These are phyloP conservation scores for Phaeotremella skinneri DNA, from an alignment of 768 basidiomycete genomes.

Conservation along the genomic window DNA sequence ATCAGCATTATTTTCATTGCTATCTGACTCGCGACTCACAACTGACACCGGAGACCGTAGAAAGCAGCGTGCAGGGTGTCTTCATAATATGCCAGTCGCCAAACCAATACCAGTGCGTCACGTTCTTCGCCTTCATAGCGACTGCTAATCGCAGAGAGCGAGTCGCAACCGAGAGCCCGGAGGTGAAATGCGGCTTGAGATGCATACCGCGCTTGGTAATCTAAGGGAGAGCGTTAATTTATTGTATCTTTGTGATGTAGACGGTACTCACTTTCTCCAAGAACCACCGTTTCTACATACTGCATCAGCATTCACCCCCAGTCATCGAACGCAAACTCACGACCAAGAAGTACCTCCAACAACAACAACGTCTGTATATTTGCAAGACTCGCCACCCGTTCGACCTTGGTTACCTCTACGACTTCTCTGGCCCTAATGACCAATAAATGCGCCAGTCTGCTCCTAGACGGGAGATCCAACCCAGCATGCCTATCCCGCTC, in stretches of 20 bases:
- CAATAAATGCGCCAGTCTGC: conserved; percentile 71
- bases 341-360: conserved; percentile 79
- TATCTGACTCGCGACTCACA: conserved; percentile 3
- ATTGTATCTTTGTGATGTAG: background rate
- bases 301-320: background rate
- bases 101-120: conserved; percentile 60
- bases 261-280: conserved; percentile 12
- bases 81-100: conserved; percentile 78
- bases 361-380: conserved; percentile 78
- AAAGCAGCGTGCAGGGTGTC: background rate
- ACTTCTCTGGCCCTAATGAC: conserved; percentile 79
- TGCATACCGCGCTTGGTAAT: conserved; percentile 45
- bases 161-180: conserved; percentile 33
- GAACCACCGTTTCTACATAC: conserved; percentile 6
- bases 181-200: conserved; percentile 23
- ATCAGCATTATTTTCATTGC: conserved; percentile 55
- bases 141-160: conserved; percentile 21
- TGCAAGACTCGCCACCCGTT: conserved; percentile 72
- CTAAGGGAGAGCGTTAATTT: conserved; percentile 60
- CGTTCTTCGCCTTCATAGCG: conserved; percentile 31
- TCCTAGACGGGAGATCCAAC: conserved; percentile 56
- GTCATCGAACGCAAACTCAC: conserved; percentile 59
- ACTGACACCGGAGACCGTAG: background rate
- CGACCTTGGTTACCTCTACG: conserved; percentile 81
- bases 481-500: conserved; percentile 11